Evolutionary conservation across 108 stramenopile genomes (phyloP), one percentile per base, ranked within the genome.

Genomic region (Stephanodiscus minutulus): DNA sequence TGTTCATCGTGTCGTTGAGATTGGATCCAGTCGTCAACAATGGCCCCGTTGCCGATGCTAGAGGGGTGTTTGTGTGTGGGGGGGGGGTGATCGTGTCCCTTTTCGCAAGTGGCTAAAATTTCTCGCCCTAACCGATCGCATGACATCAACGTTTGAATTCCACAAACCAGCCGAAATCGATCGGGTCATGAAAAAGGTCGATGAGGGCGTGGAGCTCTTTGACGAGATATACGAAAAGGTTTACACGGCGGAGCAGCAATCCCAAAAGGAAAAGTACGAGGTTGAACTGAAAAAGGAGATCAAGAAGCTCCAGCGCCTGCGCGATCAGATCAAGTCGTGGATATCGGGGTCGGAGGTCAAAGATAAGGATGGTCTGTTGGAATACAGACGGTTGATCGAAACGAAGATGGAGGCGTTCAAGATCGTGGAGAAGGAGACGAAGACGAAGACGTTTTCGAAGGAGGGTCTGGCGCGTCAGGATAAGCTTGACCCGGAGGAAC

Each of bases 331-430:
- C 82, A 99, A 99, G 76, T 94, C 94, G 8, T 99, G 99, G 99
- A 92, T 97, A 54, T 78, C 85, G 36, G 89, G 89, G 48, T 82
- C 87, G 39, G 99, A 99, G n/a, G 96, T 99, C 60, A 97, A 98
- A 69, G 97, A 99, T 75, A 99, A 99, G 83, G 92, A 90, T 47
- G 68, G 82, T 0, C 80, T 98, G 8, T 35, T 96, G 22, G 90
- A 94, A 17, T 88, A 91, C 1, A 64, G 94, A 36, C 77, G 84
- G 61, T 70, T 92, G 37, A 98, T 98, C 67, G 99, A 99, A 74
- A 91, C 92, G 12, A 98, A 98, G 77, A 99, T 99, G 99, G 99
- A 99, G 82, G 90, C 93, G 59, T 99, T 99, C 83, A 99, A 99
- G 81, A 80, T 96, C 27, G 95, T 95, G 41, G 99, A 99, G 84